A percentile compares a stretch with the other conserved stretches of the same genome.
Evolutionary conservation across 345 rosid genomes (phyloP).

Genomic region (Anastatica hierochuntica): DNA sequence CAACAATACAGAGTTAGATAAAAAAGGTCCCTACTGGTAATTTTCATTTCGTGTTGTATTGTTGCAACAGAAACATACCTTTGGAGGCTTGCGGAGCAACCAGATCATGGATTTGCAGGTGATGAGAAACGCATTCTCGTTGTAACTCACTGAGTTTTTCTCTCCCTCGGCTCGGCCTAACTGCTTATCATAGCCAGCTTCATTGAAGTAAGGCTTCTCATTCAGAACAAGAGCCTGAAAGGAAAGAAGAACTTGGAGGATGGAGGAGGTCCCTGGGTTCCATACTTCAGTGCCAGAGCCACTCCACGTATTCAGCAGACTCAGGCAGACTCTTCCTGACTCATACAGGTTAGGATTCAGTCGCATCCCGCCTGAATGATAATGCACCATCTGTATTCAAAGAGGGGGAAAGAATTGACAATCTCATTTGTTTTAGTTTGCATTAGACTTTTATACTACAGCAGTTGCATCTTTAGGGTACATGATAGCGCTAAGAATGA

Average conservation of each 20-base stretch:
- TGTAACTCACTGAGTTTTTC: constrained; percentile 78
- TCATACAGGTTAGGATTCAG: constrained; percentile 87
- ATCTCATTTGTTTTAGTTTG: not conserved
- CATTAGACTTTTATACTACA: not conserved
- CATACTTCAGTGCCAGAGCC: constrained; percentile 88
- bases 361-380: constrained; percentile 81
- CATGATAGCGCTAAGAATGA: not conserved
- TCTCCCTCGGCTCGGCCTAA: constrained; percentile 83
- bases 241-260: constrained; percentile 92
- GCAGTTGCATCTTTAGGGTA: not conserved
- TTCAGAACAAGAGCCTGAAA: constrained; percentile 97
- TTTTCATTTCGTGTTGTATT: constrained; percentile 1
- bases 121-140: constrained; percentile 70
- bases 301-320: constrained; percentile 88
- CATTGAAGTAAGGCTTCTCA: constrained; percentile 91
- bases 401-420: not conserved
- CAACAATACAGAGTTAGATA: constrained; percentile 13
- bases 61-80: constrained; percentile 37
- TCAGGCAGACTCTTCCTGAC: constrained; percentile 83
- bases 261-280: constrained; percentile 63
- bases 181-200: constrained; percentile 87
- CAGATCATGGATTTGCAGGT: constrained; percentile 87
- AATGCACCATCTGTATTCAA: constrained; percentile 59
- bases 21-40: not conserved
- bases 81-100: constrained; percentile 57